These are phyloP conservation scores for Penicillium hesseltinei DNA, from an alignment of 2,329 filamentous ascomycete species.

Conservation along the genomic window DNA sequence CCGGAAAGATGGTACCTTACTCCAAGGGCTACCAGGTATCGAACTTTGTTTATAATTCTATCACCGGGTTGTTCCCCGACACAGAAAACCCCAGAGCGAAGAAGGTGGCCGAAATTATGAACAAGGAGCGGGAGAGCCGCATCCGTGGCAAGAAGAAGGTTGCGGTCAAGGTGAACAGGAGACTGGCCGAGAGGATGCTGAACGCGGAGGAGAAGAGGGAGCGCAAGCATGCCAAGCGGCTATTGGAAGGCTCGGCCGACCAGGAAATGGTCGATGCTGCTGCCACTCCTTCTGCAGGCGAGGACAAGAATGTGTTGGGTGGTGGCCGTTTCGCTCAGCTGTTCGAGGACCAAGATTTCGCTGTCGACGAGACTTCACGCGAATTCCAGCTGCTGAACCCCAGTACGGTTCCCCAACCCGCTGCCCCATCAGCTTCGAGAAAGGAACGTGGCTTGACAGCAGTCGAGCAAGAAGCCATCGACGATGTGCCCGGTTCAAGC, in stretches of 20 bases:
- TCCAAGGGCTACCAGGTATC: constrained; percentile 78
- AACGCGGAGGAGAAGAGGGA: constrained; percentile 59
- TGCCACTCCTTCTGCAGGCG: constrained; percentile 18
- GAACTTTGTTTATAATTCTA: constrained; percentile 79
- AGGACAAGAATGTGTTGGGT: constrained; percentile 65
- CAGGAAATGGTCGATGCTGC: constrained; percentile 39
- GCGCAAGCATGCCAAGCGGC: constrained; percentile 43
- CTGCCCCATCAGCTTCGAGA: constrained; percentile 16
- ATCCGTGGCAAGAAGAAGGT: constrained; percentile 95
- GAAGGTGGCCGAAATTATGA: constrained; percentile 85
- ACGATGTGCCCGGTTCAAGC: constrained; percentile 48
- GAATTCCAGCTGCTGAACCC: constrained; percentile 91
- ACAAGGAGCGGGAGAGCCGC: constrained; percentile 91
- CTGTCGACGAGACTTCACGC: constrained; percentile 81
- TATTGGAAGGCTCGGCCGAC: constrained; percentile 58
- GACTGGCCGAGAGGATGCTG: constrained; percentile 60
- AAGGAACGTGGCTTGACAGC: constrained; percentile 57
- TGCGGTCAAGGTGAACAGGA: constrained; percentile 78
- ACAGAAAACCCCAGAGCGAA: constrained; percentile 62
- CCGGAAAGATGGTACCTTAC: constrained; percentile 9
- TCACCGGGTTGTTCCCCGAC: constrained; percentile 5
- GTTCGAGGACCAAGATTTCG: constrained; percentile 91
- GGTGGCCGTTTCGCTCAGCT: constrained; percentile 84
- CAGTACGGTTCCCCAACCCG: constrained; percentile 59
- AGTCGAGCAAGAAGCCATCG: constrained; percentile 61